A percentile compares a stretch with the other conserved stretches of the same genome.
phyloP scores from a whole-genome alignment of 2,329 filamentous ascomycete species.

The Clathrospora elynae region DNA sequence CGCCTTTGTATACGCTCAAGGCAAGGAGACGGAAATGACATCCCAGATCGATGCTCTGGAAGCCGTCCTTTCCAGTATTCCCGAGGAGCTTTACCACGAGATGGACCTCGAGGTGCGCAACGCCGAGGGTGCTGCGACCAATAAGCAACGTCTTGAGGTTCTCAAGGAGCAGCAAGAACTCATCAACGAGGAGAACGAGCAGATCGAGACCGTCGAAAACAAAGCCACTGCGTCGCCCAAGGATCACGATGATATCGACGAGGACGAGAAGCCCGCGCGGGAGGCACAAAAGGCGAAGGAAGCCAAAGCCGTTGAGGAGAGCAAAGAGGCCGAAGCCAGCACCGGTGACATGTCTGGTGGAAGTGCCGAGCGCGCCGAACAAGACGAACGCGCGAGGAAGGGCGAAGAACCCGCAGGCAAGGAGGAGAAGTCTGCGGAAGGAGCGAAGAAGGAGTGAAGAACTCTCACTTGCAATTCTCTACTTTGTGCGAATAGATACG shows the following conservation, averaged over 20 bases:
- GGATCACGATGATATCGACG: conserved; percentile 91
- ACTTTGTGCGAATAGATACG: conserved; percentile 29
- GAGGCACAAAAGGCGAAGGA: conserved; percentile 22
- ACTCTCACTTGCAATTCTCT: conserved; percentile 9
- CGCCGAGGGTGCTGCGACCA: conserved; percentile 94
- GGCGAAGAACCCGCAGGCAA: conserved; percentile 29
- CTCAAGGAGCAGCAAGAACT: conserved; percentile 98
- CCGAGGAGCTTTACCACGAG: conserved; percentile 98
- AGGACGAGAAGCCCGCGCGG: conserved; percentile 74
- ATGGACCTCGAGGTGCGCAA: conserved; percentile 98
- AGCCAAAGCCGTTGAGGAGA: conserved; percentile 28
- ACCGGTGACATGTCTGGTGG: conserved; percentile 30
- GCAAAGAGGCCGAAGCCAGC: conserved; percentile 41
- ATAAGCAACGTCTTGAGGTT: conserved; percentile 98
- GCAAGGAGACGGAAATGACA: conserved; percentile 80
- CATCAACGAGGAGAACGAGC: conserved; percentile 95
- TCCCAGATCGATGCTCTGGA: conserved; percentile 92
- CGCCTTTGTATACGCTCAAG: conserved; percentile 93
- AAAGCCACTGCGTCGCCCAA: conserved; percentile 76
- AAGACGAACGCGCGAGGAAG: conserved; percentile 37
- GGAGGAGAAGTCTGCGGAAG: conserved; percentile 19
- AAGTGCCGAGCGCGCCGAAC: conserved; percentile 42
- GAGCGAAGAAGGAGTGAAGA: conserved; percentile 20
- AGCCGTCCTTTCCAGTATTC: conserved; percentile 90
- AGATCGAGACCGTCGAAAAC: conserved; percentile 76